Evolutionary conservation across 805 yeast species (phyloP).

Genomic region (Danielia reshetovae): DNA sequence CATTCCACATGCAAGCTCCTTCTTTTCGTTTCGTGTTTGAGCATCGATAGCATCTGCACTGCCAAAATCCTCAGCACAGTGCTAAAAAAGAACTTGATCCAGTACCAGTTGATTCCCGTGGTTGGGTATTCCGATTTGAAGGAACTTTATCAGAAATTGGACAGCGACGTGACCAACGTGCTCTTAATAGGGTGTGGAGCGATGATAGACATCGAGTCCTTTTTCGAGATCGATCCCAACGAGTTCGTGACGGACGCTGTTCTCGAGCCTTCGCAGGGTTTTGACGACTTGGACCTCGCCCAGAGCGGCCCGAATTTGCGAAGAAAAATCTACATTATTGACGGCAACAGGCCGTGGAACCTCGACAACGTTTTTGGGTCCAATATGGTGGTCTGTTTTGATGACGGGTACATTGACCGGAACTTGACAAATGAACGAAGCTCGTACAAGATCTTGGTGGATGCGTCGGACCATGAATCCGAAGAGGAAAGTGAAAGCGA

Average conservation of each 20-base stretch:
- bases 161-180: constrained; percentile 70
- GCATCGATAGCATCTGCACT: constrained; percentile 89
- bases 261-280: constrained; percentile 20
- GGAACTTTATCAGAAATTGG: constrained; percentile 58
- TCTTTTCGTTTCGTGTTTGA: constrained; percentile 83
- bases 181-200: constrained; percentile 92
- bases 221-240: constrained; percentile 59
- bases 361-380: constrained; percentile 88
- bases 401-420: constrained; percentile 74
- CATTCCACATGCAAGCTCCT: constrained; percentile 91
- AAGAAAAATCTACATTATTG: constrained; percentile 75
- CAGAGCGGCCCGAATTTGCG: constrained; percentile 25
- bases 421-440: constrained; percentile 51
- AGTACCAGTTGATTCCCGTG: constrained; percentile 86
- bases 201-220: constrained; percentile 76
- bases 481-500: constrained; percentile 4
- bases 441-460: constrained; percentile 56
- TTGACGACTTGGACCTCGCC: constrained; percentile 18
- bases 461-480: constrained; percentile 14
- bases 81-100: constrained; percentile 76
- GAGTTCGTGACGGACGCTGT: constrained; percentile 40
- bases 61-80: constrained; percentile 69
- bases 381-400: constrained; percentile 71
- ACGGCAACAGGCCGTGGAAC: constrained; percentile 96
- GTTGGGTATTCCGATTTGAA: constrained; percentile 84